Base-by-base conservation (phyloP, 495 filamentous ascomycete species). In the Aspergillus olivimuriae region DNA sequence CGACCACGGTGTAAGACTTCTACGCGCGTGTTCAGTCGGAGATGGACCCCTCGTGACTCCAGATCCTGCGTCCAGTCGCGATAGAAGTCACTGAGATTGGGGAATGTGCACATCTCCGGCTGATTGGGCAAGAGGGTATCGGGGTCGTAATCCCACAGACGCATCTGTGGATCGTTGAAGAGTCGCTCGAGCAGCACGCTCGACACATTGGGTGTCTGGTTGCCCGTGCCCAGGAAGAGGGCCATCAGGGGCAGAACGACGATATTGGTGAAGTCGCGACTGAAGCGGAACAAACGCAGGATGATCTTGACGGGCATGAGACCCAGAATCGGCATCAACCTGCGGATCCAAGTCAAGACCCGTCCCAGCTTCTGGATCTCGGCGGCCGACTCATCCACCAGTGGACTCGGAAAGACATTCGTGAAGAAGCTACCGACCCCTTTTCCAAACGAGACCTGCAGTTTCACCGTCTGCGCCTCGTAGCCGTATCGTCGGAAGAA, bases 391-490 rank as follows among this genome's bases (percentile, higher is more conserved):
- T 71, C 65, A 22, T 76, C 75, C 3, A 90, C 66, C 1, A 91
- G 63, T 14, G 77, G 65, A 34, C 78, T 87, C 0, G 86, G 86
- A 48, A 83, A 94, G 26, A 83, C 77, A 54, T 94, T 91, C 9
- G 82, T 84, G 83, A 84, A 94, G 65, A 94, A 91, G 4, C 63
- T 68, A 7, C 83, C 75, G 4, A 69, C 52, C 4, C 76, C 85
- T 57, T 90, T 88, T 11, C 87, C 87, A 56, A 91, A 90, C 0
- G 86, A 78, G 0, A 90, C 83, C 53, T 91, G 86, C 20, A 94
- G 74, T 44, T 82, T 74, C 23, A 94, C 84, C 3, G 78, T 75
- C 38, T 84, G 76, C 3, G 84, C 76, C 37, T 76, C 70, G 57
- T 83, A 75, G 0, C 79, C 79, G 45, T 90, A 83, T 23, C 68